Evolutionary conservation across 1,284 basidiomycete species (phyloP), one percentile per base, ranked within the genome.

Genomic region (Fomes fomentarius): DNA sequence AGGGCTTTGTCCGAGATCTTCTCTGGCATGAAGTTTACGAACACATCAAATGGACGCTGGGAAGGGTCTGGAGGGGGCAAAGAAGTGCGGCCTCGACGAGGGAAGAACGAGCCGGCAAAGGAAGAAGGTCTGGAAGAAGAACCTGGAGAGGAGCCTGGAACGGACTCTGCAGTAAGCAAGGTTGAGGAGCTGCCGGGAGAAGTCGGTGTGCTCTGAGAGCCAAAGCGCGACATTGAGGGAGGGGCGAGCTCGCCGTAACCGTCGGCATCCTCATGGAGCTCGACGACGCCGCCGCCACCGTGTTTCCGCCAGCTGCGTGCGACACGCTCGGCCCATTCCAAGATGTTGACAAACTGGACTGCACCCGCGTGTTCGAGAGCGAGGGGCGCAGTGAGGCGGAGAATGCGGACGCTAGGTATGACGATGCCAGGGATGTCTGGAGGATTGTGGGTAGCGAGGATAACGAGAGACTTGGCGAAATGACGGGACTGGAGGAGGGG

Each of bases 301-400:
- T 66, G 53, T 38, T 69, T 69, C 2, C 78, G 72, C 81, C 81
- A 84, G 1, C 71, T 44, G 17, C 72, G 69, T 0, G 76, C 79
- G 11, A 83, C 74, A 25, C 75, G 76, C 54, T 81, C 78, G 0
- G 82, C 83, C 63, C 80, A 78, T 42, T 83, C 79, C 19, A 83
- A 70, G 2, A 81, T 65, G 48, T 70, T 68, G n/a, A 79, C 77
- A 53, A 85, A 75, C 9, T 77, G 75, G 7, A 81, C 67, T 1
- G 82, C 80, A 34, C 78, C 78, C 1, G 73, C 66, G 41, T 77
- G 74, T 48, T 80, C 76, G 12, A 76, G 69, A 10, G 70, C 73
- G 12, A 81, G 69, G 0, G 80, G 77, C 0, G 69, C 52, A 2
- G 69, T 58, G 11, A 84, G 74, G 19, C 71, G 76, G 4, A 84